Conservation (phyloP, 78 protist species). For the Diacronema lutheri region DNA sequence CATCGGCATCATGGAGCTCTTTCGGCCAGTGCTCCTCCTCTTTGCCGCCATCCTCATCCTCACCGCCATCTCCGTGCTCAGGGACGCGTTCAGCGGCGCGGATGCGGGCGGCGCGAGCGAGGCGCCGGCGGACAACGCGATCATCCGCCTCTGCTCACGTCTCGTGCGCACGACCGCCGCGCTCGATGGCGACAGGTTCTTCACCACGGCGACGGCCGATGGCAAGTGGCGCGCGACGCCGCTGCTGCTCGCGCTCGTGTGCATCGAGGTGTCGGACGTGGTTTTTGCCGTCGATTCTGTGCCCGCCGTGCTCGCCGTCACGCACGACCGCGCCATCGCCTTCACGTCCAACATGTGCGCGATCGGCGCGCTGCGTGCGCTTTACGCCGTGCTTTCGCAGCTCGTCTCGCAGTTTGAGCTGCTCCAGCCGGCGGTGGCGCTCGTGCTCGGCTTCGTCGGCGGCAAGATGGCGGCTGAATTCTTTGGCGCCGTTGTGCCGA, state of each 20-base stretch:
- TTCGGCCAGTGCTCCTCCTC: background rate
- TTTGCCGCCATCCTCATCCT: constrained; percentile 8
- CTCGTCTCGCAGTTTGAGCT: background rate
- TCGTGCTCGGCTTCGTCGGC: constrained; percentile 14
- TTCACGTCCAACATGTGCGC: constrained; percentile 9
- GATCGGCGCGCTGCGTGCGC: background rate
- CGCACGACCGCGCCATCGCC: background rate
- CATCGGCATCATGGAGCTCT: background rate
- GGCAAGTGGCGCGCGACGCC: constrained; percentile 10
- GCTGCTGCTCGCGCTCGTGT: constrained; percentile 13
- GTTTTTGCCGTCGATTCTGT: constrained; percentile 34
- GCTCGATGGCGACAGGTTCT: background rate
- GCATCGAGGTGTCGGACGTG: constrained; percentile 22
- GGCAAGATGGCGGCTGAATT: background rate
- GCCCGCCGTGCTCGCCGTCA: constrained; percentile 8
- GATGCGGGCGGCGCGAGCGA: background rate
- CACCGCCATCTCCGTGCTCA: background rate
- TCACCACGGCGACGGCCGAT: no score
- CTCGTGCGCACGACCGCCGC: background rate
- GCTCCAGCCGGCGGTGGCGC: background rate
- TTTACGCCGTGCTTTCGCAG: background rate
- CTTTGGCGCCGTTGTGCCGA: background rate
- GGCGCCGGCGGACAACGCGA: background rate
- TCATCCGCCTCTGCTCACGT: background rate
- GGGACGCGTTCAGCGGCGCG: background rate